Evolutionary conservation across 1,284 basidiomycete genomes (phyloP), one percentile per base, ranked within the genome.

Genomic region (Sphaerobolus stellatus): DNA sequence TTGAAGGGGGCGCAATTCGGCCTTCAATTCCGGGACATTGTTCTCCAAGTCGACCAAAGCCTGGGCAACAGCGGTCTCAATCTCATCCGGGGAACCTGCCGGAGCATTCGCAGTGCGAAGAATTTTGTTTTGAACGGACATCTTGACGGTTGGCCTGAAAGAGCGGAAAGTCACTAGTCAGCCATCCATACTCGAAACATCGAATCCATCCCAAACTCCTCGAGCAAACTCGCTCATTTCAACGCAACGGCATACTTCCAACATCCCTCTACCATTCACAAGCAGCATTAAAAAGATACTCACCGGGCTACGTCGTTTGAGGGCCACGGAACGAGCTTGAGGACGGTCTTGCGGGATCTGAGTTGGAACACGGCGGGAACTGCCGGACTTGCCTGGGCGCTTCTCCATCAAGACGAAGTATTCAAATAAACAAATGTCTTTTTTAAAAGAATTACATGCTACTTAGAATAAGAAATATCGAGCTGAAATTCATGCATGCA

Each of bases 21-120:
- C 71, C 88, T 98, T 98, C 78, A 99, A 88, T 76, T 99, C 97
- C 60, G 95, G 91, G 58, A 98, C 95, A 75, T 94, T 95, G 82
- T 88, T 92, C 79, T 99, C 96, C 67, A 99, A 86, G 82, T 99
- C 97, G 66, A 99, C 76, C 66, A 99, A 81, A 56, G 97, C 95
- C 81, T 98, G 96, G 59, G 92, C 96, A 72, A 99, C 91, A 68
- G 77, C 83, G 65, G 82, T 87, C 82, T 99, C 97, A 53, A 86
- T 91, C 78, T 97, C 96, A 74, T 94, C 88, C 61, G 96, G 93
- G 61, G 92, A 69, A 49, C 89, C 90, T 63, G 78, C 82, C 62
- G 96, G 94, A 58, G 97, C 94, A 74, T 98, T 98, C 72, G 96
- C 96, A 66, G 92, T 94, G 70, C 96, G 92, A 71, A 88, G 79